A percentile compares a stretch with the other conserved stretches of the same genome.
phyloP scores from a whole-genome alignment of 2,329 filamentous ascomycete species.

The Graphilbum ipis-grandicollis region DNA sequence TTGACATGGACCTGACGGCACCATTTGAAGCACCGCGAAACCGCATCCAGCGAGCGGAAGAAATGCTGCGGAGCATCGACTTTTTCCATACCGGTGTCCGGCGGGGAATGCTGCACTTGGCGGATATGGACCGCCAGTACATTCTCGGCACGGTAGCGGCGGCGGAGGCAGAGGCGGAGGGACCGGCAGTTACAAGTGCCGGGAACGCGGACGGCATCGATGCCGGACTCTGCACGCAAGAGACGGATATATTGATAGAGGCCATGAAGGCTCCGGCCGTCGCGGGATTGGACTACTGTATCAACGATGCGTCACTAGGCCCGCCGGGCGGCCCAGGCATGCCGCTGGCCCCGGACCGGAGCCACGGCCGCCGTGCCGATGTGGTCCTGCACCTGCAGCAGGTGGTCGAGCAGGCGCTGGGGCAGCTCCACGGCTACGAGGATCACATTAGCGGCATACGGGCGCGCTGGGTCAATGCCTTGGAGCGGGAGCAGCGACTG shows the following conservation, averaged over 20 bases:
- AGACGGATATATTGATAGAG: constrained; percentile 13
- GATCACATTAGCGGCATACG: constrained; percentile 10
- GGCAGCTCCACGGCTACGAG: constrained; percentile 11
- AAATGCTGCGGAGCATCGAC: constrained; percentile 15
- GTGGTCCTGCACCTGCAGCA: constrained; percentile 8
- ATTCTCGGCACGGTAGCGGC: constrained; percentile 9
- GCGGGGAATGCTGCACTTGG: constrained; percentile 16
- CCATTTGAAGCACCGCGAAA: constrained; percentile 11
- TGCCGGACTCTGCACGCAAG: not conserved
- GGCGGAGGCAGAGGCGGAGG: not conserved
- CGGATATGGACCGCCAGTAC: constrained; percentile 17
- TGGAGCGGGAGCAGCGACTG: constrained; percentile 11
- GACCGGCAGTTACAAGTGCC: not conserved
- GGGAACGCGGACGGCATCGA: too few relatives aligned
- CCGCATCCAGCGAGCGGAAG: constrained; percentile 13
- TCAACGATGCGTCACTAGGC: constrained; percentile 3
- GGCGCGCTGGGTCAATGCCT: constrained; percentile 7
- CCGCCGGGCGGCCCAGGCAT: not conserved
- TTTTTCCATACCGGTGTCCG: constrained; percentile 14
- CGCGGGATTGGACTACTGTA: constrained; percentile 11
- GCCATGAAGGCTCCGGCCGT: constrained; percentile 12
- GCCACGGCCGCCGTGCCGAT: constrained; percentile 4
- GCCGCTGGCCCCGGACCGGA: not conserved
- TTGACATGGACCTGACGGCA: constrained; percentile 14
- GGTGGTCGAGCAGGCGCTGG: constrained; percentile 8